Base-by-base conservation (phyloP, 2,329 filamentous ascomycete species). In the Coniochaeta hoffmannii region DNA sequence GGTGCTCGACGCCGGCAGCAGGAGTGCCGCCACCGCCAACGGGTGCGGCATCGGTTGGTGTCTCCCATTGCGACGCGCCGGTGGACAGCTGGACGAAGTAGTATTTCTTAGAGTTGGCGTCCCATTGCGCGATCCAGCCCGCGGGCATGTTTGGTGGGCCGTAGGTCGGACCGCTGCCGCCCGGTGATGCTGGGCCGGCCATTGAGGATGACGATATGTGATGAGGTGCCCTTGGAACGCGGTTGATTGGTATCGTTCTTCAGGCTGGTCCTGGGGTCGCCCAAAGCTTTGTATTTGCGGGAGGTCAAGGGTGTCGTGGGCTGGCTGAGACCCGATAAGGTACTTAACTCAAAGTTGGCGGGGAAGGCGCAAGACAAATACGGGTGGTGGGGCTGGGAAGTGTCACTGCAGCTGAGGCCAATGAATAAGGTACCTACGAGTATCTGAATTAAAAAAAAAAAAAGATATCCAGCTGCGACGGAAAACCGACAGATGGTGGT, bases 21-120 rank as follows among this genome's bases (percentile, higher is more conserved):
- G 73, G 79, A 49, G 81, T 85, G 35, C 81, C 85, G 65, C 74
- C 82, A 60, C 81, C 80, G 59, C 83, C 82, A 22, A 80, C 78
- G 46, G 81, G 83, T 8, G 81, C 85, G 52, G 85, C 77, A 57
- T 82, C 76, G 14, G 82, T 88, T 31, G 86, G 86, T 31, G 80
- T 78, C n/a, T 89, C 86, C 86, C 87, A 89, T 70, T 89, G 86
- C 59, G 86, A 88, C 35, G 82, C 76, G 50, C 86, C 86, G 8
- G 86, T 89, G 54, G 83, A 85, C 55, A 89, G 80, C 69, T 89
- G 85, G 53, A 89, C 86, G 67, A 82, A 87, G 69, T 87, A 87
- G 68, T 87, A 87, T 68, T 86, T 86, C 68, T 76, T 80, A 68
- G 77, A 82, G 56, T 76, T 66, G 59, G 78, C 80, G 65, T 87